These are phyloP conservation scores for Verticillium dahliae DNA, from an alignment of 2,329 filamentous ascomycete species.

Conservation along the genomic window DNA sequence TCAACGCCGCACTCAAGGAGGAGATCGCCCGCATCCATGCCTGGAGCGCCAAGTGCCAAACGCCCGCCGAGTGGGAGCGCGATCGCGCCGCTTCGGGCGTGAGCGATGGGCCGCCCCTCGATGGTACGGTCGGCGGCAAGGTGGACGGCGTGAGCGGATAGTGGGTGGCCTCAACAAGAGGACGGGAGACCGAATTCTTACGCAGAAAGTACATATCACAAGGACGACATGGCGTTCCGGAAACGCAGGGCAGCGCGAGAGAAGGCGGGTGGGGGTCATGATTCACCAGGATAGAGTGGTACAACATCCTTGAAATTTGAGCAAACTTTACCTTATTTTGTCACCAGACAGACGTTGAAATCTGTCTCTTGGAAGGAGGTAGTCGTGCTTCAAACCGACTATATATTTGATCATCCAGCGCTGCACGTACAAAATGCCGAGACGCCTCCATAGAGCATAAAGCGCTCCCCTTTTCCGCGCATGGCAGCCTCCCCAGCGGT, in stretches of 20 bases:
- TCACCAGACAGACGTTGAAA: neutral
- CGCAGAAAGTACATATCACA: neutral
- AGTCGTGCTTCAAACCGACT: neutral
- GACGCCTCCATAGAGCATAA: constrained; percentile 4
- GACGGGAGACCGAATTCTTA: neutral
- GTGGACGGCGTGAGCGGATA: constrained; percentile 29
- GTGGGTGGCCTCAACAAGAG: neutral
- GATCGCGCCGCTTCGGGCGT: constrained; percentile 34
- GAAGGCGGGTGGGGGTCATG: neutral
- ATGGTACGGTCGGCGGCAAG: constrained; percentile 36
- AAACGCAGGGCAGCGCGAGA: neutral
- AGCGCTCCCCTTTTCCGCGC: neutral
- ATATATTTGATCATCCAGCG: constrained; percentile 1
- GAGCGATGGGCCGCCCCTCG: constrained; percentile 27
- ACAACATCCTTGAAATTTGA: neutral
- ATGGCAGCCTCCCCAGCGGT: constrained; percentile 4
- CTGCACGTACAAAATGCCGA: constrained; percentile 9
- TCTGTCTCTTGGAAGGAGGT: neutral
- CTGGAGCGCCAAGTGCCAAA: constrained; percentile 92
- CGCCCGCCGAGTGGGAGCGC: constrained; percentile 80
- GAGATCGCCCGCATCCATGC: constrained; percentile 91
- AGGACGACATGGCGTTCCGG: neutral
- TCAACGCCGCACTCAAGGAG: constrained; percentile 75
- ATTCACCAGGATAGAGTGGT: neutral
- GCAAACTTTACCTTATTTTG: neutral